These are phyloP conservation scores for Phialophora verrucosa DNA, from an alignment of 2,329 filamentous ascomycete species.

Conservation along the genomic window DNA sequence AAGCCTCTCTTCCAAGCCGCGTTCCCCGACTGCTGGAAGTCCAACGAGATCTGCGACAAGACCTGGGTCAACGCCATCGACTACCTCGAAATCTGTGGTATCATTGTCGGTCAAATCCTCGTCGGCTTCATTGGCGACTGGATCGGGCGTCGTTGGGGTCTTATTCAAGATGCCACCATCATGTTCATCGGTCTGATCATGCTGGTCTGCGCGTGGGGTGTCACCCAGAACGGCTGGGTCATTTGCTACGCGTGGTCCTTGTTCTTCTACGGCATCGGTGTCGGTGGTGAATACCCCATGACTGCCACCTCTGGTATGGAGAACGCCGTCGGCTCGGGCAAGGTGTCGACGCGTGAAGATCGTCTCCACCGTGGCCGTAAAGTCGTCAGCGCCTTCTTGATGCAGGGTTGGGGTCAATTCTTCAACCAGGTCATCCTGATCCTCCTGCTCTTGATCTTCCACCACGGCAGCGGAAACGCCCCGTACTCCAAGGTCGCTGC, in stretches of 20 bases:
- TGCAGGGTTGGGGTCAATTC: slow-evolving; percentile 98
- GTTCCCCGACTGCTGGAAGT: slow-evolving; percentile 80
- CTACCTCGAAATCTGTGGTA: slow-evolving; percentile 91
- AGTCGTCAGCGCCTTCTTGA: slow-evolving; percentile 93
- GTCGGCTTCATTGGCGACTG: slow-evolving; percentile 82
- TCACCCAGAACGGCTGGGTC: slow-evolving; percentile 88
- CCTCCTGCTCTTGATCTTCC: slow-evolving; percentile 83
- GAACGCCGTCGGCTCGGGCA: slow-evolving; percentile 82
- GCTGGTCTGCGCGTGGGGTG: slow-evolving; percentile 88
- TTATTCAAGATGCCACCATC: slow-evolving; percentile 92
- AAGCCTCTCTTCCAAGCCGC: slow-evolving; percentile 77
- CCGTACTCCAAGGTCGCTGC: slow-evolving; percentile 79
- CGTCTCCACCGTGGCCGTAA: slow-evolving; percentile 94
- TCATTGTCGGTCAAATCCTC: slow-evolving; percentile 89
- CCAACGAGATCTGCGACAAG: slow-evolving; percentile 68
- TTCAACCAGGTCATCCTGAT: slow-evolving; percentile 92
- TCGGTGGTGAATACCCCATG: slow-evolving; percentile 74
- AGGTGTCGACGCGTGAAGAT: slow-evolving; percentile 87
- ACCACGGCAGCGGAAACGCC: slow-evolving; percentile 74
- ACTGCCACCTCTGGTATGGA: slow-evolving; percentile 96
- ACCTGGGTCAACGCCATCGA: slow-evolving; percentile 85
- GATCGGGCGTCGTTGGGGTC: slow-evolving; percentile 89
- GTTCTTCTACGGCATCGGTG: slow-evolving; percentile 80
- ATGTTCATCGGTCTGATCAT: slow-evolving; percentile 94
- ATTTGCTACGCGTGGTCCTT: slow-evolving; percentile 96